Base-by-base conservation (phyloP, 805 yeast genomes). In the Clavispora santaluciae region DNA sequence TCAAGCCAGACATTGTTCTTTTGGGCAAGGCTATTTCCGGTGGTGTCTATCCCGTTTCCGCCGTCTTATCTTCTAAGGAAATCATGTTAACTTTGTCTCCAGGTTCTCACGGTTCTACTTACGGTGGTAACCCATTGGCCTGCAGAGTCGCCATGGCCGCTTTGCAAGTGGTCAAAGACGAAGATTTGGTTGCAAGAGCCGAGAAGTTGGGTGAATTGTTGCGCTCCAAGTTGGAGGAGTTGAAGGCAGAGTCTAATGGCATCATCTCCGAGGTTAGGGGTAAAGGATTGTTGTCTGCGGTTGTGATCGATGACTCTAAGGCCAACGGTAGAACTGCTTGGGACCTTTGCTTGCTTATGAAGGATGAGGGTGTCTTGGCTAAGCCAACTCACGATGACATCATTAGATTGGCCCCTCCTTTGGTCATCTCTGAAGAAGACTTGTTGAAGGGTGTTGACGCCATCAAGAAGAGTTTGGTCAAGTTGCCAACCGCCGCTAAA, bases 21-120 rank as follows among this genome's bases (percentile, higher is more conserved):
- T 76, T 91, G 54, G 98, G 97, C 57, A 91, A 91, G 70, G 98
- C 98, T 43, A 78, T 91, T 45, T 83, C 95, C 22, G 98, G 98
- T 43, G 98, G 98, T 64, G 90, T 89, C 23, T 62, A 86, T 48
- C 97, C 98, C 24, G 95, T 89, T 12, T 83, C 95, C 35, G 93
- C 95, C 22, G 96, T 89, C 13, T 73, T 91, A 49, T 84, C 96
- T 1, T 86, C 95, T n/a, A 78, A 71, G 54, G 95, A 88, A 44
- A 84, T 91, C 60, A 86, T 91, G 96, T 75, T 81, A 50, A 79
- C 87, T 49, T 76, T 91, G 53, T 87, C 86, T 48, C 95, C 97
- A 21, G 98, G 98, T 41, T 86, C 96, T 23, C 98, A 91, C 66
- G 98, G 98, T 39, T 90, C 97, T 22, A 91, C 98, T 17, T 91